phyloP scores from a whole-genome alignment of 345 rosid genomes.

The Citrus medica region DNA sequence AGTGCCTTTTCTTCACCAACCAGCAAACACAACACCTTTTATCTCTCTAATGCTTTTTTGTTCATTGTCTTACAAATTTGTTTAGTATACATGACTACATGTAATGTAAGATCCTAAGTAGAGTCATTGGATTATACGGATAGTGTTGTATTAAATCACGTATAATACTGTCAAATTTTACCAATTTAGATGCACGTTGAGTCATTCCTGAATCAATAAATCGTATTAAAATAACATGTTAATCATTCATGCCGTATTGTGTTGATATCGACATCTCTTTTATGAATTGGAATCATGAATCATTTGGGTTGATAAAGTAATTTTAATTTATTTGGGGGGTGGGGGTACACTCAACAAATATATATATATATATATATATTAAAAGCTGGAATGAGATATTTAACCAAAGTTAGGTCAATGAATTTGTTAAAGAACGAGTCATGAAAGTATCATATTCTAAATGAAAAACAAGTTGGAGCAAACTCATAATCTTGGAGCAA shows the following conservation, averaged over 20 bases:
- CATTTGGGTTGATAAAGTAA: neutral
- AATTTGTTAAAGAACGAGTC: neutral
- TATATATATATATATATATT: too few relatives aligned
- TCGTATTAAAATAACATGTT: neutral
- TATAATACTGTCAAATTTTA: neutral
- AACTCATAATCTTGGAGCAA: neutral
- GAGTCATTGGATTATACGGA: neutral
- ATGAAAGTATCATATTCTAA: neutral
- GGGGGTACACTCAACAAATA: neutral
- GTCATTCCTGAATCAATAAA: neutral
- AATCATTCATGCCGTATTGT: neutral
- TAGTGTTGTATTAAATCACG: neutral
- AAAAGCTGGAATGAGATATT: neutral
- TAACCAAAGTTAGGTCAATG: neutral
- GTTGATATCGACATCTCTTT: neutral
- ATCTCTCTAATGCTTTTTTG: neutral
- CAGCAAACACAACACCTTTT: neutral
- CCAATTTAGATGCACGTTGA: neutral
- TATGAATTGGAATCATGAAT: neutral
- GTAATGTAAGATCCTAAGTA: neutral
- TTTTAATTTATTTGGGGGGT: neutral
- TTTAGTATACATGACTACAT: neutral
- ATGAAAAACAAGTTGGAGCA: neutral
- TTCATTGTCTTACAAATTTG: neutral
- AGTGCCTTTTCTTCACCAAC: constrained; percentile 13